These are phyloP conservation scores for Alternaria triticina DNA, from an alignment of 2,329 filamentous ascomycete genomes.

Conservation along the genomic window DNA sequence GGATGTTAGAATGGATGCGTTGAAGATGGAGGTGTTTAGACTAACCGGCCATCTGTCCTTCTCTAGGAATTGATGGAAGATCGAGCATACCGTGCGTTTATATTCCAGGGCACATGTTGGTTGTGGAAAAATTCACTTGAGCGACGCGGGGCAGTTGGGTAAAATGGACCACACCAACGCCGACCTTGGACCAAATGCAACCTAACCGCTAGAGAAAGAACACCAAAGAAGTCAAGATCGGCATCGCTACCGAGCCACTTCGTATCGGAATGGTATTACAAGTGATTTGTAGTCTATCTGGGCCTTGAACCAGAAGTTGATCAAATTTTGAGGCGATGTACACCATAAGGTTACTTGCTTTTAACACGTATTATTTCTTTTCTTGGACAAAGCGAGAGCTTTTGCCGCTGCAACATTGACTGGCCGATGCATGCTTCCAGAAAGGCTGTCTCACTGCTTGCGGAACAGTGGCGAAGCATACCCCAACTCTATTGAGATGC, in stretches of 20 bases:
- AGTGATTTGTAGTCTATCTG: too few species aligned
- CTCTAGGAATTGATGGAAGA: background rate
- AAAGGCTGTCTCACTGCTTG: background rate
- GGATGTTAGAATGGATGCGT: background rate
- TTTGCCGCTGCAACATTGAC: background rate
- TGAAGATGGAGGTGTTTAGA: background rate
- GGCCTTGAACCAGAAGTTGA: background rate
- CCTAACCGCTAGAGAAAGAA: background rate
- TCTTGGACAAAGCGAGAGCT: too few species aligned
- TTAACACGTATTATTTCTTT: too few species aligned
- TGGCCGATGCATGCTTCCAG: background rate
- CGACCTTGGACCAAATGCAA: background rate
- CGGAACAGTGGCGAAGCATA: background rate
- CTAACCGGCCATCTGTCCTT: background rate
- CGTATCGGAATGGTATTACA: too few species aligned
- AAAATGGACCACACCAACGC: background rate
- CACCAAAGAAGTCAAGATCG: background rate
- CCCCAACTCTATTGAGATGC: background rate
- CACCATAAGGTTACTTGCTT: too few species aligned
- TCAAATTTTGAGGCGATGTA: background rate
- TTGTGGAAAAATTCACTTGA: background rate
- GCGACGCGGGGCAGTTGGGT: background rate
- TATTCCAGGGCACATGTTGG: background rate
- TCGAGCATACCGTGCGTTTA: background rate
- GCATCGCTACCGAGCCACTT: background rate